phyloP scores from a whole-genome alignment of 2,329 filamentous ascomycete species.

The Paecilomyces dactylethromorphus region DNA sequence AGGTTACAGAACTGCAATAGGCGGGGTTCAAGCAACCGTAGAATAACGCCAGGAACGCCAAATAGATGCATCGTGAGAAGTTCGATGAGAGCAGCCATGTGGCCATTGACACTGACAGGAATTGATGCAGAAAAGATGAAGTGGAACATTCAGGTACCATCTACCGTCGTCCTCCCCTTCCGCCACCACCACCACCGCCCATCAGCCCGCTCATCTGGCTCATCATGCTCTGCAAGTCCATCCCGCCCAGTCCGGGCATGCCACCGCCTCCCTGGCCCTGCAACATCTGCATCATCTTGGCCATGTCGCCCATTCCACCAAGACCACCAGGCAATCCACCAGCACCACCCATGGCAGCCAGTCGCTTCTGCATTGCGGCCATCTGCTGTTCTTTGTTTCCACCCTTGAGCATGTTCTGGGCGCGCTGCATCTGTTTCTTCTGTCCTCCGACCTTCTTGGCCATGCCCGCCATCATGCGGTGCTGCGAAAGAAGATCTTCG shows the following conservation, averaged over 20 bases:
- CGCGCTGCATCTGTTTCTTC: constrained; percentile 95
- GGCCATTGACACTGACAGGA: neutral
- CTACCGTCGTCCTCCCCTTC: constrained; percentile 10
- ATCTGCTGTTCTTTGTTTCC: constrained; percentile 89
- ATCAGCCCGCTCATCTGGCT: constrained; percentile 65
- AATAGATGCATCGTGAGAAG: neutral
- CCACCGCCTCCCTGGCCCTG: constrained; percentile 64
- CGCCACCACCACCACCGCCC: constrained; percentile 31
- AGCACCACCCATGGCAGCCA: constrained; percentile 84
- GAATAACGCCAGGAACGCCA: neutral
- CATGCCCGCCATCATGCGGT: constrained; percentile 98
- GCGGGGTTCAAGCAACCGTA: neutral
- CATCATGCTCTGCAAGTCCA: constrained; percentile 66
- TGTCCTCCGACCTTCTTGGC: constrained; percentile 98
- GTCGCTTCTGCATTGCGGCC: constrained; percentile 91
- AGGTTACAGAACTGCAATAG: neutral
- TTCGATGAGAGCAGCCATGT: neutral
- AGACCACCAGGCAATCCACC: constrained; percentile 50
- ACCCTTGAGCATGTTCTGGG: constrained; percentile 83
- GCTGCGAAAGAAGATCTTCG: constrained; percentile 93
- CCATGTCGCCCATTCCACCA: constrained; percentile 71
- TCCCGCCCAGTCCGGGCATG: constrained; percentile 53
- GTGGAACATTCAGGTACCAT: neutral
- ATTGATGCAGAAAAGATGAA: neutral
- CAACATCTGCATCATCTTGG: constrained; percentile 97